These are phyloP conservation scores for Candida chauliodis DNA, from an alignment of 805 yeast genomes.

Conservation along the genomic window DNA sequence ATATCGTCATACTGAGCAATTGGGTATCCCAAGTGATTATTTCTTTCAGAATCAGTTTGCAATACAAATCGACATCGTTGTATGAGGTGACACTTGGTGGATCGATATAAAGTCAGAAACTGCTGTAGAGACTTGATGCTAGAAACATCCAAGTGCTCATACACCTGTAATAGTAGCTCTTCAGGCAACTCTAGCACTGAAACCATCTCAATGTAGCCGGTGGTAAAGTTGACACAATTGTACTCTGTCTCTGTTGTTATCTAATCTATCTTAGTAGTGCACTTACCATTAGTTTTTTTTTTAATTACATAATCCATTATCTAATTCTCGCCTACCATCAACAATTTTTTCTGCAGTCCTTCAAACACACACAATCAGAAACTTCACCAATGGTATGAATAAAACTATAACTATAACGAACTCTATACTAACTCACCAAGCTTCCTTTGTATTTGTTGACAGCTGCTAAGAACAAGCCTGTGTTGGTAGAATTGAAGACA, in stretches of 20 bases:
- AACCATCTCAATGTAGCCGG: not conserved
- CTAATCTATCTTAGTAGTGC: no score
- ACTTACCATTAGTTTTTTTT: no score
- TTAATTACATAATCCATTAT: conserved; percentile 1
- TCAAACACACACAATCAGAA: no score
- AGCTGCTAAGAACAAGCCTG: conserved; percentile 83
- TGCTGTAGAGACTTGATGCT: conserved; percentile 8
- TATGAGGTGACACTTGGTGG: not conserved
- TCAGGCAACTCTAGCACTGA: conserved; percentile 10
- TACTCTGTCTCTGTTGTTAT: not conserved
- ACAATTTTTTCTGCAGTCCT: conserved; percentile 1
- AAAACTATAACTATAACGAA: no score
- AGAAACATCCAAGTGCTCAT: conserved; percentile 4
- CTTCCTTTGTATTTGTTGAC: conserved; percentile 88
- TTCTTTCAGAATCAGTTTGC: not conserved
- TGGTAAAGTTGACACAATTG: not conserved
- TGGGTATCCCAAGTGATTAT: not conserved
- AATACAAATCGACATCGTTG: conserved; percentile 4
- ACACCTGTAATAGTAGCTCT: conserved; percentile 7
- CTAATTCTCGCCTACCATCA: not conserved
- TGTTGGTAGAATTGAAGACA: conserved; percentile 84
- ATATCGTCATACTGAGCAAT: not conserved
- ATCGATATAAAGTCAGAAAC: not conserved
- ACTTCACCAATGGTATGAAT: no score
- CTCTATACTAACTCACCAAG: conserved; percentile 41